These are phyloP conservation scores for Dicorynia guianensis DNA, from an alignment of 306 rosid genomes.

Conservation along the genomic window DNA sequence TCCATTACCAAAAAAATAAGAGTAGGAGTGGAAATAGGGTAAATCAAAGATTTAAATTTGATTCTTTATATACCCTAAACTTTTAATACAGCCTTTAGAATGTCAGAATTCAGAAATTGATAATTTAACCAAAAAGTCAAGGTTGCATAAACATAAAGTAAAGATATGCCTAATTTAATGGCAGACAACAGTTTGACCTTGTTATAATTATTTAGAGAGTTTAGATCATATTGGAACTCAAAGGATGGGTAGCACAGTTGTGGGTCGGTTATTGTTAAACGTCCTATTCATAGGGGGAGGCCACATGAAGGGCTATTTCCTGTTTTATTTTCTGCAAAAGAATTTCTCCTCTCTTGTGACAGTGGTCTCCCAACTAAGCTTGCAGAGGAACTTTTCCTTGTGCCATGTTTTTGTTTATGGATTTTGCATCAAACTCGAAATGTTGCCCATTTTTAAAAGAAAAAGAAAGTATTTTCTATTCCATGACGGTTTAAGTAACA, in stretches of 20 bases:
- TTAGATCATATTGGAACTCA: too few species aligned
- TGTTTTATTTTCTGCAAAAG: too few species aligned
- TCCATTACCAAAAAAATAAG: too few species aligned
- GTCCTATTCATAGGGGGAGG: too few species aligned
- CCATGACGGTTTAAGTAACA: slow-evolving; percentile 28
- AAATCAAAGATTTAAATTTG: too few species aligned
- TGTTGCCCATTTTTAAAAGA: neutral
- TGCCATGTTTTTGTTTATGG: neutral
- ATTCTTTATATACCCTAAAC: too few species aligned
- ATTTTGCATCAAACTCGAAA: slow-evolving; percentile 6
- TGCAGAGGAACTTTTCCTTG: neutral
- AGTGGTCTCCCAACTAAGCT: too few species aligned
- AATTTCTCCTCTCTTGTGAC: too few species aligned
- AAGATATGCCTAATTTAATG: neutral
- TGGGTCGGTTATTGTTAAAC: slow-evolving; percentile 45
- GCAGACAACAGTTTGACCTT: too few species aligned
- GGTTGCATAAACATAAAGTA: neutral
- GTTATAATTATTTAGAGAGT: slow-evolving; percentile 29
- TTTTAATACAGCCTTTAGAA: neutral
- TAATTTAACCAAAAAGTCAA: neutral
- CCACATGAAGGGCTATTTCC: too few species aligned
- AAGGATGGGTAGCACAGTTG: slow-evolving; percentile 33
- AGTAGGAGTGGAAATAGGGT: too few species aligned
- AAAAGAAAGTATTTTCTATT: slow-evolving; percentile 10
- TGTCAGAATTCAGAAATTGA: neutral